phyloP scores from a whole-genome alignment of 371 early-diverging fungal genomes.

The Mucor indicus region DNA sequence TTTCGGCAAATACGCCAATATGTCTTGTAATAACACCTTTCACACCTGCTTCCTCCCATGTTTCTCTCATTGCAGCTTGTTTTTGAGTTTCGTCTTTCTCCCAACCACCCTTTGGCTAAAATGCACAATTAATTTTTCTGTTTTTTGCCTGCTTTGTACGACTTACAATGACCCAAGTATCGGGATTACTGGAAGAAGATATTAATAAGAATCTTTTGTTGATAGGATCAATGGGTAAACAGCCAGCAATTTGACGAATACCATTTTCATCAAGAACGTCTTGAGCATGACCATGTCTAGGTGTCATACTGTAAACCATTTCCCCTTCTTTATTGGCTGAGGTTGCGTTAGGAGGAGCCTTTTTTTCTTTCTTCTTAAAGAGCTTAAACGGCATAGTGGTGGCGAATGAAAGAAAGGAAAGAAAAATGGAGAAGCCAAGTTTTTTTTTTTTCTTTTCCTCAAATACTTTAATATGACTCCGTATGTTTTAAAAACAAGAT shows the following conservation, averaged over 20 bases:
- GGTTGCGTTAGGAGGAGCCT: neutral
- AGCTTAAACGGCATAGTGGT: too few species aligned
- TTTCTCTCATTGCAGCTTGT: constrained; percentile 55
- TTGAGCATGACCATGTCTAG: constrained; percentile 33
- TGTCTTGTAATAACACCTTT: constrained; percentile 43
- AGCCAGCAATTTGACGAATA: constrained; percentile 50
- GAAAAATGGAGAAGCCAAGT: too few species aligned
- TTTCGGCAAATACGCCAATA: constrained; percentile 49
- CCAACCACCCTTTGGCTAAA: constrained; percentile 59
- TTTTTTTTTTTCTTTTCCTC: too few species aligned
- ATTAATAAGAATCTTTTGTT: constrained; percentile 47
- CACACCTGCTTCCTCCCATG: constrained; percentile 61
- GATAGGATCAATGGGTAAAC: constrained; percentile 47
- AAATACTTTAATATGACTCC: too few species aligned
- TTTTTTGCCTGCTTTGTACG: neutral
- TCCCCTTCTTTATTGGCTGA: too few species aligned
- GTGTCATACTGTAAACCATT: constrained; percentile 15
- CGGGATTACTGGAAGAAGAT: constrained; percentile 38
- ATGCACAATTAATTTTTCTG: too few species aligned
- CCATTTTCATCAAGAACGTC: constrained; percentile 26
- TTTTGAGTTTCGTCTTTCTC: constrained; percentile 56
- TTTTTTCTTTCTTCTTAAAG: neutral
- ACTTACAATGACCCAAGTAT: constrained; percentile 49
- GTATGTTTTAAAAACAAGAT: too few species aligned
- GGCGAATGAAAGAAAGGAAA: too few species aligned